Evolutionary conservation across 129 eudicot species (phyloP).

Genomic region (Arctium minus): DNA sequence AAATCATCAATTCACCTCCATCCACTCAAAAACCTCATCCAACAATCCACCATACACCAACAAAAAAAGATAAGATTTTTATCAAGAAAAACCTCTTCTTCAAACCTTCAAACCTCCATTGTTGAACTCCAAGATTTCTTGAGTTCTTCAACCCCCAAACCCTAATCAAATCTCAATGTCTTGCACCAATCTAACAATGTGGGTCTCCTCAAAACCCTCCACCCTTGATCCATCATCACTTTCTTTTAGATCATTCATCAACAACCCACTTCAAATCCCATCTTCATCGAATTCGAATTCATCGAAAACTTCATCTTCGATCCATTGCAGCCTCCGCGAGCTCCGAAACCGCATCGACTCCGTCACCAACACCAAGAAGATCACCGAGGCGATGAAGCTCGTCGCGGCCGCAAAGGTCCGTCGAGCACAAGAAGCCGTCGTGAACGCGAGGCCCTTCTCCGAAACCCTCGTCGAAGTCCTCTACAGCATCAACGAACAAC

Average conservation of each 20-base stretch:
- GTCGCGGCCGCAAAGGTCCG: slow-evolving; percentile 70
- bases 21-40: slow-evolving; percentile 43
- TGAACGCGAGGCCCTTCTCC: slow-evolving; percentile 56
- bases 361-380: slow-evolving; percentile 63
- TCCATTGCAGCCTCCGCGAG: slow-evolving; percentile 44
- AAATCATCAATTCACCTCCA: slow-evolving; percentile 21
- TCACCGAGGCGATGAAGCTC: slow-evolving; percentile 73
- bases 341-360: slow-evolving; percentile 45
- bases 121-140: slow-evolving; percentile 9
- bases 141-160: neutral
- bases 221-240: slow-evolving; percentile 30
- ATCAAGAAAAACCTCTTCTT: slow-evolving; percentile 22
- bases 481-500: slow-evolving; percentile 52
- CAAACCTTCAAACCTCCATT: slow-evolving; percentile 19
- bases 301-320: slow-evolving; percentile 24
- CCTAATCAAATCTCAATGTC: slow-evolving; percentile 26
- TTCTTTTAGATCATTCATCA: slow-evolving; percentile 28
- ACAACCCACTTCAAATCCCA: slow-evolving; percentile 27
- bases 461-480: slow-evolving; percentile 57
- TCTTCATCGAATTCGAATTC: slow-evolving; percentile 1
- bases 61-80: slow-evolving; percentile 35
- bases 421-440: slow-evolving; percentile 71
- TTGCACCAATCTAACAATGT: slow-evolving; percentile 40
- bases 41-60: slow-evolving; percentile 24
- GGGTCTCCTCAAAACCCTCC: slow-evolving; percentile 40